Evolutionary conservation across 345 rosid genomes (phyloP), one percentile per base, ranked within the genome.

Genomic region (Linum trigynum): DNA sequence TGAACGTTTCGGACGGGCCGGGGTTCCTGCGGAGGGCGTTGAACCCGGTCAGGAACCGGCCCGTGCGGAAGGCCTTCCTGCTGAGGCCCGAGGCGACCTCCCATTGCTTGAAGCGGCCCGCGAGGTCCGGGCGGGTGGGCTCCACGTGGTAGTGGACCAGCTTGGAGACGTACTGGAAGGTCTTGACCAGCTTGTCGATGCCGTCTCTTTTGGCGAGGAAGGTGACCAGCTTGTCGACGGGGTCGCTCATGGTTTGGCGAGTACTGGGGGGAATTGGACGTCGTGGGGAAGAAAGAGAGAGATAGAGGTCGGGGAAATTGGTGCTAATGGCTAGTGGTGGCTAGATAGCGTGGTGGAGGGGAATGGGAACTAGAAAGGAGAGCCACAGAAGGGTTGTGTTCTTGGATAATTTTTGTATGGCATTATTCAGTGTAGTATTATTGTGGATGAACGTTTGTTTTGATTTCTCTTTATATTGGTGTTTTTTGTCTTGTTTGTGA

Each of bases 151-250:
- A 88, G 78, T 83, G 81, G 15, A 80, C 96, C 14, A 94, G 96
- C 84, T 94, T 94, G 39, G 99, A 82, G 7, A 94, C 96, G 56
- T 94, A 94, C 45, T 94, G 99, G 75, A 94, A 94, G 50, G 99
- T 94, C 79, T 94, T 94, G 65, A 94, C 97, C 32, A 94, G 96
- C 82, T 94, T 94, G 82, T 94, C 99, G 62, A 94, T 94, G 55
- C 99, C 99, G 36, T 94, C 99, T 75, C 97, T 72, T 75, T 88
- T 94, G 17, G 99, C 97, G 5, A 90, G 82, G 82, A 90, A 94
- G 75, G 88, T 76, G 36, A 94, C 97, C 39, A 94, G 81, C 80
- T 86, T 94, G 84, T 94, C 99, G 32, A 86, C 83, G 7, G 86
- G 76, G 83, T 94, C 99, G 16, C 65, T 79, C 81, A 83, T 79